Evolutionary conservation across 2,329 filamentous ascomycete species (phyloP).

Genomic region (Cladobotryum protrusum): DNA sequence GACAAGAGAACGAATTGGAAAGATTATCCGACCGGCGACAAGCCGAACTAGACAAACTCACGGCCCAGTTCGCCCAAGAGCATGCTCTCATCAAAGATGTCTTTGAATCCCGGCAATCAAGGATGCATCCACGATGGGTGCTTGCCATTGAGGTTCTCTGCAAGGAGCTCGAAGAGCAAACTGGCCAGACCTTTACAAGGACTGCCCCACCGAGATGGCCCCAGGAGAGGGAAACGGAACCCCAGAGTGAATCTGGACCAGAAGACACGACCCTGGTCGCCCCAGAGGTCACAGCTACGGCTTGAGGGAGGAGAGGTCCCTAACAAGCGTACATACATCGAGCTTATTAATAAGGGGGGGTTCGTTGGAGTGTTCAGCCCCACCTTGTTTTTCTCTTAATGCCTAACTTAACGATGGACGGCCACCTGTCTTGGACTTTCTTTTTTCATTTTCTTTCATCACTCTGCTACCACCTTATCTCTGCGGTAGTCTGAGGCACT

Average conservation of each 20-base stretch:
- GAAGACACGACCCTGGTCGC: not conserved
- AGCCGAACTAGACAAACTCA: constrained; percentile 43
- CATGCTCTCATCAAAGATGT: constrained; percentile 40
- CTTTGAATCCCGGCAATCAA: constrained; percentile 40
- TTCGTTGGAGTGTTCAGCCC: no score
- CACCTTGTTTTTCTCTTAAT: not conserved
- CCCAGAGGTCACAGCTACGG: not conserved
- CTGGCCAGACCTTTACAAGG: constrained; percentile 36
- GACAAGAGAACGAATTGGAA: constrained; percentile 47
- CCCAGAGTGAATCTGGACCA: not conserved
- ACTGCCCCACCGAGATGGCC: constrained; percentile 29
- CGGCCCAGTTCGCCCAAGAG: constrained; percentile 42
- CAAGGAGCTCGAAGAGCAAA: constrained; percentile 43
- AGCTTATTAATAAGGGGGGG: not conserved
- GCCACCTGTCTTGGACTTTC: not conserved
- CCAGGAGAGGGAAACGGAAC: constrained; percentile 9
- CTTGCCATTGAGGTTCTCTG: constrained; percentile 48
- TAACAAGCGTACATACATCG: no score
- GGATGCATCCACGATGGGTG: constrained; percentile 45
- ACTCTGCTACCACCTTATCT: not conserved
- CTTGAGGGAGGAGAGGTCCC: no score
- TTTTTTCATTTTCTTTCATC: not conserved
- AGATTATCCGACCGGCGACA: constrained; percentile 39
- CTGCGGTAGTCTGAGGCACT: not conserved
- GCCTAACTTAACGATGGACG: not conserved